Percentiles rank a stretch among this genome's conserved stretches.
Evolutionary conservation across 331 rosid species (phyloP).

Genomic region (Stylosanthes scabra): DNA sequence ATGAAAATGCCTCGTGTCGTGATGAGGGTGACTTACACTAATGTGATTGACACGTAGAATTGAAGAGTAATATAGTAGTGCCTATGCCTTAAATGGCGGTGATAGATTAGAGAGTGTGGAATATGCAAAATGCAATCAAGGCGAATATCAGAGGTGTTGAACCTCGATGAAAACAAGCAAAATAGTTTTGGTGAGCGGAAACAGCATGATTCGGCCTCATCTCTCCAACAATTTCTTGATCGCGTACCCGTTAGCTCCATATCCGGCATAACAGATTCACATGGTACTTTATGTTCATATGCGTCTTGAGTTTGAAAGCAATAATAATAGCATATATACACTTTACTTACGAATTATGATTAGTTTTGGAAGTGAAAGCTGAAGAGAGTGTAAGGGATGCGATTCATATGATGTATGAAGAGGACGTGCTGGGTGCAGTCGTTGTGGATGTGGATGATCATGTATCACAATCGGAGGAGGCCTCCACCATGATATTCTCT

Average conservation of each 20-base stretch:
- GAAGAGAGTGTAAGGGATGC: constrained; percentile 65
- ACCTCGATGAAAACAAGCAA: constrained; percentile 4
- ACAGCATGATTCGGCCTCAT: constrained; percentile 51
- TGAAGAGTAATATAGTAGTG: background rate
- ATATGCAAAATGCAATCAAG: constrained; percentile 35
- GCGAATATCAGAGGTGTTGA: constrained; percentile 19
- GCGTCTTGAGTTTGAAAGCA: no score
- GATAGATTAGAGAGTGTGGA: no score
- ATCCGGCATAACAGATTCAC: constrained; percentile 43
- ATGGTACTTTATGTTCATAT: no score
- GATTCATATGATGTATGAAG: constrained; percentile 48
- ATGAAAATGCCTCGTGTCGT: constrained; percentile 1
- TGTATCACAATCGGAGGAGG: constrained; percentile 17
- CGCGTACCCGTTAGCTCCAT: constrained; percentile 56
- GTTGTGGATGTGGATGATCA: constrained; percentile 47
- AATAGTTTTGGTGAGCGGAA: background rate
- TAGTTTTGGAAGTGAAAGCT: constrained; percentile 63
- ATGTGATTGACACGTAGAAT: constrained; percentile 29
- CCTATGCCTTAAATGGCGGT: constrained; percentile 10
- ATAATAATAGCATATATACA: no score
- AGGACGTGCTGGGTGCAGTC: constrained; percentile 51
- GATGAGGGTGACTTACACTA: background rate
- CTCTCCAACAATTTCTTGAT: constrained; percentile 63
- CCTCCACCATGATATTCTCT: constrained; percentile 33
- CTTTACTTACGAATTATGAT: no score